phyloP scores from a whole-genome alignment of 306 rosid species.

The Rubus parviflorus region DNA sequence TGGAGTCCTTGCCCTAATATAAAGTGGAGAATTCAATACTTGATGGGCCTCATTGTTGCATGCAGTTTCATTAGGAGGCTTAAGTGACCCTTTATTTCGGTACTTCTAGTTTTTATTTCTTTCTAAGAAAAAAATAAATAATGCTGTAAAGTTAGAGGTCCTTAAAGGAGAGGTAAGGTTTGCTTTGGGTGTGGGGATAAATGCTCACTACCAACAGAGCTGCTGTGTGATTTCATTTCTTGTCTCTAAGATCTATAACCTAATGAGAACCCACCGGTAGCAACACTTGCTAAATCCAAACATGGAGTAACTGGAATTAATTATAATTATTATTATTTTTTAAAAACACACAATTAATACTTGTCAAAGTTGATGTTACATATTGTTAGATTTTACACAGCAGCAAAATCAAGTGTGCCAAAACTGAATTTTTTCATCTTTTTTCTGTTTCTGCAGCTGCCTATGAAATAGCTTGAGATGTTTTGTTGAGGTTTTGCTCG shows the following conservation, averaged over 20 bases:
- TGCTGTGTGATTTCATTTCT: not conserved
- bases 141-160: not conserved
- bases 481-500: not conserved
- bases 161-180: not conserved
- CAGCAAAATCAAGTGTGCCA: not conserved
- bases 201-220: not conserved
- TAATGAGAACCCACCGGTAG: not conserved
- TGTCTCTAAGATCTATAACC: not conserved
- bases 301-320: not conserved
- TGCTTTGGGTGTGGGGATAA: not conserved
- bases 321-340: not conserved
- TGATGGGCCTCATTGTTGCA: not conserved
- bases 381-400: not conserved
- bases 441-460: constrained; percentile 18
- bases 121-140: not conserved
- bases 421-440: not conserved
- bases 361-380: not conserved
- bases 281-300: not conserved
- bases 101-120: not conserved
- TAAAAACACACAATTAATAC: not conserved
- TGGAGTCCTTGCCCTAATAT: not conserved
- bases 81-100: not conserved
- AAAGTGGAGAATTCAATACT: not conserved
- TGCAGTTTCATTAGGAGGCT: not conserved
- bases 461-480: not conserved